Percentiles rank a stretch among this genome's conserved stretches.
Evolutionary conservation across 495 filamentous ascomycete genomes (phyloP).

Genomic region (Bacidia gigantensis): DNA sequence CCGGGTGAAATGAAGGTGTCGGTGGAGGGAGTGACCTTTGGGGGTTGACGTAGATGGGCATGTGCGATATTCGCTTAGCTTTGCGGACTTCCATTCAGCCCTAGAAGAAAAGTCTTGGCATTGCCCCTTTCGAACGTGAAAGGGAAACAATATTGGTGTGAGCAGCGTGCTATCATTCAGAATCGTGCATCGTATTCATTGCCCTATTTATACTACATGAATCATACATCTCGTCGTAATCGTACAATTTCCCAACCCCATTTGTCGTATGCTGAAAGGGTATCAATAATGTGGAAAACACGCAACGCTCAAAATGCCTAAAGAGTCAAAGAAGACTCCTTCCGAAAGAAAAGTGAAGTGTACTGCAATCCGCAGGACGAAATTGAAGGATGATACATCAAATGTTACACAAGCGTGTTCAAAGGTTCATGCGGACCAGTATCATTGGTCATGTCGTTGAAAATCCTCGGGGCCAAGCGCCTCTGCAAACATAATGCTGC

Average conservation of each 20-base stretch:
- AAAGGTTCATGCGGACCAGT: neutral
- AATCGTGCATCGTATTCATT: neutral
- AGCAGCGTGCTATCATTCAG: no score
- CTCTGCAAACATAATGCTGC: conserved; percentile 12
- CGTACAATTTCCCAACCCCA: neutral
- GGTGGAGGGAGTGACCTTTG: neutral
- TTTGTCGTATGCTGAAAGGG: neutral
- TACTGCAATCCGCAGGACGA: no score
- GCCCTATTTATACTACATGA: neutral
- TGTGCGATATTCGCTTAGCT: conserved; percentile 6
- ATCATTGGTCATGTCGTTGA: neutral
- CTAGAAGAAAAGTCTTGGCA: neutral
- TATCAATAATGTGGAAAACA: neutral
- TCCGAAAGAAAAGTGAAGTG: no score
- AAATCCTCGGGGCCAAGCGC: conserved; percentile 10
- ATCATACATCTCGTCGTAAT: neutral
- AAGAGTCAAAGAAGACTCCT: neutral
- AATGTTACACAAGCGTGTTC: neutral
- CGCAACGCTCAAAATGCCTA: neutral
- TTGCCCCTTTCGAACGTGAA: neutral
- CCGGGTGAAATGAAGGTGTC: conserved; percentile 31
- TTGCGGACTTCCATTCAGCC: neutral
- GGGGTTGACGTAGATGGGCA: neutral
- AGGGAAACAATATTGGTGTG: neutral
- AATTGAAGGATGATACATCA: no score